Evolutionary conservation across 1,284 basidiomycete species (phyloP), one percentile per base, ranked within the genome.

Genomic region (Termitomyces sp.): DNA sequence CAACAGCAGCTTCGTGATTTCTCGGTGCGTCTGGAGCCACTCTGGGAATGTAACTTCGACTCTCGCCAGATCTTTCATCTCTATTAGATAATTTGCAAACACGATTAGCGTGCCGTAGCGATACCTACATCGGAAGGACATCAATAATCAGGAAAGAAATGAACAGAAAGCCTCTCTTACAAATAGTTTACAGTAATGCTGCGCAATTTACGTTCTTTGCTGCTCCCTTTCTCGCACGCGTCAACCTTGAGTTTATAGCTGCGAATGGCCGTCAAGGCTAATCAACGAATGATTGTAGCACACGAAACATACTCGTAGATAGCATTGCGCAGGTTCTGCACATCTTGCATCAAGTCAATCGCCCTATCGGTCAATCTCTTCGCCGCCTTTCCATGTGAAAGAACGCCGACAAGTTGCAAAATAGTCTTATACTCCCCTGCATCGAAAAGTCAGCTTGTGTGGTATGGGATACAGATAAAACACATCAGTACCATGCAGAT

Each of bases 401-500:
- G 78, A 4, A 97, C 89, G 13, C 91, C 88, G 44, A 97, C 90
- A 43, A 99, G 86, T 62, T 97, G 93, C 40, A 99, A 72, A 55
- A 99, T 97, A 2, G 87, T 91, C 72, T 97, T 97, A 76, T 97
- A 99, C 66, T 99, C 96, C 46, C 96, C 96, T 88, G 57, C 8
- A 50, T n/a, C 50, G 19, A 39, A 33, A 19, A 57, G 35, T 51
- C 43, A 34, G 37, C 33, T 13, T 19, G 4, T 37, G 10, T 7
- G 26, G 34, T 30, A 24, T 33, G 48, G 30, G 10, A 43, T 18
- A 26, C 3, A 26, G n/a, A 31, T 19, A 31, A 50, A 43, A 28
- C 11, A 46, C 19, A 24, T 35, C 21, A 14, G 16, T 62, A 88
- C 93, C 93, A 72, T 92, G 86, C 46, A 92, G 73, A 68, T 93